These are phyloP conservation scores for Magnaporthiopsis incrustans DNA, from an alignment of 2,329 filamentous ascomycete genomes.

Conservation along the genomic window DNA sequence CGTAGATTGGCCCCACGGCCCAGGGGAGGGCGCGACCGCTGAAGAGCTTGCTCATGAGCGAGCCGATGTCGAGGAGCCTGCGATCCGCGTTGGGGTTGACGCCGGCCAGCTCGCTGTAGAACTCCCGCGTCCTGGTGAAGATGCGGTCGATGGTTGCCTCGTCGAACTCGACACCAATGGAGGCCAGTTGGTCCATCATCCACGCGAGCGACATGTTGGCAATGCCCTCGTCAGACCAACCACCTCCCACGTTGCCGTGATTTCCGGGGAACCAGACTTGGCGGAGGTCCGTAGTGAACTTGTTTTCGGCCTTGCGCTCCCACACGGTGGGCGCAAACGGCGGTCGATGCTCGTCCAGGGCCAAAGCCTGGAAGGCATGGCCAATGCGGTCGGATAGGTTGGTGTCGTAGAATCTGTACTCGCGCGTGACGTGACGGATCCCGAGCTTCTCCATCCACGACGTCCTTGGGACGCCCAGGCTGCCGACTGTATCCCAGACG, in stretches of 20 bases:
- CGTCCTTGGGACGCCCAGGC: conserved; percentile 38
- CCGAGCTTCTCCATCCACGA: conserved; percentile 37
- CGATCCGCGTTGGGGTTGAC: conserved; percentile 9
- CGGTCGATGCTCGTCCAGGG: conserved; percentile 46
- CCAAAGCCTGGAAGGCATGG: conserved; percentile 52
- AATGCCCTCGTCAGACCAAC: conserved; percentile 41
- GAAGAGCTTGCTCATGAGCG: background rate
- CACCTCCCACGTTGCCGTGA: conserved; percentile 46
- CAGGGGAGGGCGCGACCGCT: conserved; percentile 20
- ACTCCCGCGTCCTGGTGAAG: conserved; percentile 22
- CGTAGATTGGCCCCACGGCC: conserved; percentile 23
- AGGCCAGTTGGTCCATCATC: conserved; percentile 27
- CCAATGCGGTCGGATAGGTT: conserved; percentile 43
- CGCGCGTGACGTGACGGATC: conserved; percentile 34
- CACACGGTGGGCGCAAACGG: conserved; percentile 29
- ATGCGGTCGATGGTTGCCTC: conserved; percentile 33
- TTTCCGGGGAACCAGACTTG: conserved; percentile 50
- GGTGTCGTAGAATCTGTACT: conserved; percentile 47
- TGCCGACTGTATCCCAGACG: conserved; percentile 44
- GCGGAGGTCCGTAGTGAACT: conserved; percentile 20
- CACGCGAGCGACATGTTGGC: conserved; percentile 30
- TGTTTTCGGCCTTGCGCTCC: conserved; percentile 11
- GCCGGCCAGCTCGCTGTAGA: conserved; percentile 15
- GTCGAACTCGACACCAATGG: conserved; percentile 24
- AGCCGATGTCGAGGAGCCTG: background rate